A percentile compares a stretch with the other conserved stretches of the same genome.
Evolutionary conservation across 2,329 filamentous ascomycete species (phyloP).

Genomic region (Akanthomyces uredinophilus): DNA sequence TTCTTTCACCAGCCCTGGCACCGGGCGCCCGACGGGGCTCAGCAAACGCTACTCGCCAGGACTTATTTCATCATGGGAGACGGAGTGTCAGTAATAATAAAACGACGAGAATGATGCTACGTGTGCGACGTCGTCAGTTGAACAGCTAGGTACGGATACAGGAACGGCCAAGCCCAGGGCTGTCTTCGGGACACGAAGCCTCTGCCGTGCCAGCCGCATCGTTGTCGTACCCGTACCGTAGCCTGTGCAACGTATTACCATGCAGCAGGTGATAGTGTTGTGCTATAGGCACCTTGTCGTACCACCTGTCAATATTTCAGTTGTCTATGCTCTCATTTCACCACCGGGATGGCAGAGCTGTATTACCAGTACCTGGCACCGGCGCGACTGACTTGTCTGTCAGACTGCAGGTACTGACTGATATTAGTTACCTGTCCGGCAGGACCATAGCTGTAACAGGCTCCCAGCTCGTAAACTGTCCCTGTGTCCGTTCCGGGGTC

Average conservation of each 20-base stretch:
- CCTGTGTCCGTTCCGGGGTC: not conserved
- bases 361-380: no score
- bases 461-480: not conserved
- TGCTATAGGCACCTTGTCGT: not conserved
- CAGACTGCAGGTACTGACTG: no score
- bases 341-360: no score
- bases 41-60: not conserved
- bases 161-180: not conserved
- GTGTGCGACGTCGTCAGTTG: not conserved
- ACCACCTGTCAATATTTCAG: not conserved
- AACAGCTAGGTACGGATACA: not conserved
- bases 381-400: no score
- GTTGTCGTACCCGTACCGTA: not conserved
- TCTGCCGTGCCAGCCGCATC: conserved; percentile 5
- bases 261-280: not conserved
- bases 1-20: not conserved
- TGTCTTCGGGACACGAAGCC: not conserved
- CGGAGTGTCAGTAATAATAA: not conserved
- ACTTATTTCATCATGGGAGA: not conserved
- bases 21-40: not conserved
- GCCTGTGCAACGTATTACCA: not conserved
- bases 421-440: not conserved
- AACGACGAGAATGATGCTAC: not conserved
- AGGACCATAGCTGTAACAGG: not conserved
- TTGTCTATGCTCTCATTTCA: no score